Evolutionary conservation across 345 rosid species (phyloP).

Genomic region (Clarkia xantiana): DNA sequence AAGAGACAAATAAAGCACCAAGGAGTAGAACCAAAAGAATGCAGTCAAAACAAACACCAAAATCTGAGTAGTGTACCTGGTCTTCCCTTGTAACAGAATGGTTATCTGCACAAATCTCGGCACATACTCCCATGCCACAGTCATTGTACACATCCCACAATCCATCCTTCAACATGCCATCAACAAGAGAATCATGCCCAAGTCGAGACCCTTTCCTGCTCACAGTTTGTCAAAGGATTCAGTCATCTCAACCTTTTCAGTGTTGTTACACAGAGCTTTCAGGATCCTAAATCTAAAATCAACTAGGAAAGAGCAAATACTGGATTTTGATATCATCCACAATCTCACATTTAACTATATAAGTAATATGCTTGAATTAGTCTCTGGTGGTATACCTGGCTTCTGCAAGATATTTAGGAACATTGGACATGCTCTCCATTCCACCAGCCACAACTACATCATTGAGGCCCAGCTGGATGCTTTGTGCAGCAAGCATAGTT

Average conservation of each 20-base stretch:
- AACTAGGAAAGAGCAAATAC: too few species aligned
- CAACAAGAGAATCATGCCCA: slow-evolving; percentile 85
- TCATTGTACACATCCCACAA: slow-evolving; percentile 93
- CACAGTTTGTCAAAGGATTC: slow-evolving; percentile 9
- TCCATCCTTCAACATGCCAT: slow-evolving; percentile 96
- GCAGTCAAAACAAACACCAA: background rate
- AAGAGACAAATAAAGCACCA: background rate
- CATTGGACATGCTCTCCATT: slow-evolving; percentile 97
- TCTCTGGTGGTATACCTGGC: slow-evolving; percentile 48
- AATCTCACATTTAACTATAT: background rate
- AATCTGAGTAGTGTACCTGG: slow-evolving; percentile 42
- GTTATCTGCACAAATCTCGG: slow-evolving; percentile 81
- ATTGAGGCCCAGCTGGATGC: slow-evolving; percentile 85
- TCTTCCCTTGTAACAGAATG: slow-evolving; percentile 70
- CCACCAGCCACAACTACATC: slow-evolving; percentile 96
- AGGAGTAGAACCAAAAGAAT: too few species aligned
- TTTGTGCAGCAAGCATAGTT: slow-evolving; percentile 84
- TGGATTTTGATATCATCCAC: background rate
- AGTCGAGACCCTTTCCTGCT: slow-evolving; percentile 93
- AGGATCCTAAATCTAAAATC: background rate
- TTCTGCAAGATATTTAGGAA: slow-evolving; percentile 76
- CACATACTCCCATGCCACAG: slow-evolving; percentile 91
- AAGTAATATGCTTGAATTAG: background rate
- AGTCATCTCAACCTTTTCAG: background rate
- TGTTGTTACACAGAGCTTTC: too few species aligned